phyloP scores from a whole-genome alignment of 2,329 filamentous ascomycete species.

The Sporothrix globosa region DNA sequence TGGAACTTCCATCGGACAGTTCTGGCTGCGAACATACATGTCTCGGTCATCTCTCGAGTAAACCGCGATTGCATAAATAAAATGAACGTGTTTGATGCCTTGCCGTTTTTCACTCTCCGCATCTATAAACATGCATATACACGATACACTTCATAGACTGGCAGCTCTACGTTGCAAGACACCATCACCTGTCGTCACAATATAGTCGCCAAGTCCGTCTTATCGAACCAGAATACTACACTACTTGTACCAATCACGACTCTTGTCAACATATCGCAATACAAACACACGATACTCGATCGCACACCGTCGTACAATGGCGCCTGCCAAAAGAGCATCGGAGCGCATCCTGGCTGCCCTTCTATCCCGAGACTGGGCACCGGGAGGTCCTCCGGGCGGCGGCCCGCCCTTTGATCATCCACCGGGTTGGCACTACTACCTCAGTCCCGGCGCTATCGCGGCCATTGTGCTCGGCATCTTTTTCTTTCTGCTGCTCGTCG shows the following conservation, averaged over 20 bases:
- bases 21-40: neutral
- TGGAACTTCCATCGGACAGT: slow-evolving; percentile 22
- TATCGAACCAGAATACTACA: too few species aligned
- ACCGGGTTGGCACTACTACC: slow-evolving; percentile 12
- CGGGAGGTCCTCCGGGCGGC: neutral
- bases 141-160: neutral
- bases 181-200: neutral
- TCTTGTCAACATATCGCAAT: too few species aligned
- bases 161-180: neutral
- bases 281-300: too few species aligned
- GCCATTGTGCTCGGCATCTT: slow-evolving; percentile 25
- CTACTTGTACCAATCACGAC: too few species aligned
- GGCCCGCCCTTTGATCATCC: neutral
- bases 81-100: neutral
- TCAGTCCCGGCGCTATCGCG: slow-evolving; percentile 18
- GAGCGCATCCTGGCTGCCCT: slow-evolving; percentile 6
- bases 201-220: neutral
- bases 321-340: neutral
- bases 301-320: neutral
- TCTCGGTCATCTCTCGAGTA: neutral
- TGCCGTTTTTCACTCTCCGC: neutral
- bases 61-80: slow-evolving; percentile 5
- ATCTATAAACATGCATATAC: slow-evolving; percentile 19
- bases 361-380: neutral
- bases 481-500: slow-evolving; percentile 14